A percentile compares a stretch with the other conserved stretches of the same genome.
Conservation (phyloP, 148 eudicot genomes). For the Euryodendron excelsum region DNA sequence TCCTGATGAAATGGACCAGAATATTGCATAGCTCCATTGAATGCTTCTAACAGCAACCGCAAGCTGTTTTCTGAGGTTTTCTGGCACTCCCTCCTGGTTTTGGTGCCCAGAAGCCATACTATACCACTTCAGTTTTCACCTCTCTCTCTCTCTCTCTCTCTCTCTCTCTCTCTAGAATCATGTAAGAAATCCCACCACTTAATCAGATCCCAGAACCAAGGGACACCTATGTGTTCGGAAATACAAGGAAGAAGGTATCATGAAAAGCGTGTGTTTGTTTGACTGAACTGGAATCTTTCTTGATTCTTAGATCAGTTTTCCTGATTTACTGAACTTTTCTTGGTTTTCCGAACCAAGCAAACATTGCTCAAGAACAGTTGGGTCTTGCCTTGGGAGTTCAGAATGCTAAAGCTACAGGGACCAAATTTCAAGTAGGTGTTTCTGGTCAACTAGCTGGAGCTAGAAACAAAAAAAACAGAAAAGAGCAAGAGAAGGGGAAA, state of each 20-base stretch:
- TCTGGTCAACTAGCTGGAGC: neutral
- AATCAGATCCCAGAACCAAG: constrained; percentile 5
- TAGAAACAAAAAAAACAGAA: too few relatives aligned
- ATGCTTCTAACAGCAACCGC: constrained; percentile 57
- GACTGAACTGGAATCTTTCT: too few relatives aligned
- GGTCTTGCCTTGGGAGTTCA: neutral
- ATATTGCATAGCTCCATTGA: constrained; percentile 82
- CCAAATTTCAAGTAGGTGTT: neutral
- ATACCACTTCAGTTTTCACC: neutral
- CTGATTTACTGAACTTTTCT: neutral
- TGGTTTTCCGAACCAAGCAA: neutral
- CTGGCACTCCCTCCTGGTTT: constrained; percentile 23
- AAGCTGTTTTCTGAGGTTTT: constrained; percentile 50
- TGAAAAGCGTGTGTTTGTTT: too few relatives aligned
- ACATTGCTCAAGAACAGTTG: too few relatives aligned
- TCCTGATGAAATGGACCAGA: constrained; percentile 61
- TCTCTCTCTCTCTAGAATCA: neutral
- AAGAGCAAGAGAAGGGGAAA: neutral
- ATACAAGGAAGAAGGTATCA: too few relatives aligned
- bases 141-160: constrained; percentile 7
- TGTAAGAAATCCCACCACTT: neutral
- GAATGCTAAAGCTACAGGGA: neutral
- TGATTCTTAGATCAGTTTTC: neutral
- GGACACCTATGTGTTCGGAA: too few relatives aligned
- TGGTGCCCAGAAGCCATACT: constrained; percentile 25